Base-by-base conservation (phyloP, 192 early-diverging fungal genomes). In the Mortierella alpina region DNA sequence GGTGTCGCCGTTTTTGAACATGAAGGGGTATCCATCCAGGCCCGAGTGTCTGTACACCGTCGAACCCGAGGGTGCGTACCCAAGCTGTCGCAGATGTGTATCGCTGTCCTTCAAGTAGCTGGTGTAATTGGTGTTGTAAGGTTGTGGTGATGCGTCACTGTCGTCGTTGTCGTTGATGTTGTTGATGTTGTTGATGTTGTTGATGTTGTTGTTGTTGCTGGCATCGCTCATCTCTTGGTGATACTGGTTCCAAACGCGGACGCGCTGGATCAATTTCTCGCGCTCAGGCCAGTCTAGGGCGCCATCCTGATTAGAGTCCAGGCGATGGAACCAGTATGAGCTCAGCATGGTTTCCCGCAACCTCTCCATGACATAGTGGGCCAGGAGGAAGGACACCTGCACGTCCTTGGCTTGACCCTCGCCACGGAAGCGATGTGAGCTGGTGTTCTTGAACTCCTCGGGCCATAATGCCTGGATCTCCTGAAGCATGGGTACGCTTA, bases 381-480 rank as follows among this genome's bases (percentile, higher is more conserved):
- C 70, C 61, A 85, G 69, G 13, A 85, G 64, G 55, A 82, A 85
- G 17, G 70, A 64, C 4, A 64, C 70, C 6, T 82, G 78, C 4
- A 82, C 46, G 22, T 85, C 79, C 10, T n/a, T 15, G 0, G 18
- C 65, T 5, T 66, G 39, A 2, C 75, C 75, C 20, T 80, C 72
- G 3, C 74, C 80, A 22, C 84, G 52, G 46, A 85, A 85, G 1
- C 73, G 79, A 66, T 85, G 84, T 20, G 84, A 78, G 47, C 69
- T 63, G 9, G 84, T 85, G 41, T 52, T 20, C 0, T 18, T 5
- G 23, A 83, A 76, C 5, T 68, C 84, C 22, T 82, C 47, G 0
- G 79, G 50, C 84, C 84, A 85, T 8, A 83, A 55, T 4, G 31
- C 7, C 17, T 67, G 40, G 13, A 85, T 82, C 67, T 85, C 84